Base-by-base conservation (phyloP, 176 grass and related monocot species). In the Coix lacrymajobi region DNA sequence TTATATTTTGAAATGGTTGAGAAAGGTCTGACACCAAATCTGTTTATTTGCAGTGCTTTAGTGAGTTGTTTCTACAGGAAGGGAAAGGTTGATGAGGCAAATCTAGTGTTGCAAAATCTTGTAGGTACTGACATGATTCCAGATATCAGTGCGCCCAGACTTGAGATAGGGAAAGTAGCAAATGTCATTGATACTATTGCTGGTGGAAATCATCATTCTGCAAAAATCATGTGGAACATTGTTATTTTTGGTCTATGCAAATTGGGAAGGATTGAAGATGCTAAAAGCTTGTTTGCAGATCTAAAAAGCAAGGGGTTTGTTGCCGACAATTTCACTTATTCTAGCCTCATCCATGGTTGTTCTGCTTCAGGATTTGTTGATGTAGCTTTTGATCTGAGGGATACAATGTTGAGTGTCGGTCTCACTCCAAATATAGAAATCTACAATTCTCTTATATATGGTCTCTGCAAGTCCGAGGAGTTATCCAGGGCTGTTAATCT, bases 401-500 rank as follows among this genome's bases (percentile, higher is more conserved):
- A 95, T 90, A 89, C 72, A 40, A 98, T 98, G 96, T 66, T 91
- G 38, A 86, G 22, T 71, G 46, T 22, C 15, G 92, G 92, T 29
- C 76, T 93, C 38, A 41, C 85, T 68, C 92, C 96, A 60, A 87
- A 86, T 81, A 87, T 95, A 8, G 73, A 93, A 41, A 95, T 88
- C 28, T 98, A 95, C 72, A 98, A 95, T 95, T 91, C 96, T 79
- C 89, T 98, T 64, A 93, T 98, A 14, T 86, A 95, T 93, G 96
- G 96, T 63, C 89, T 98, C 48, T 98, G 92, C 89, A 95, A 95
- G 24, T 95, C 79, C 11, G 84, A 86, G 78, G 88, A 98, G 58
- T 44, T 95, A 76, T 69, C 60, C 44, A 91, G 96, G 81, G 92
- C 92, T 48, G 57, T 87, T 80, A 95, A 76, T 77, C 92, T 98